Evolutionary conservation across 768 basidiomycete genomes (phyloP).

Genomic region (Jaapia argillacea): DNA sequence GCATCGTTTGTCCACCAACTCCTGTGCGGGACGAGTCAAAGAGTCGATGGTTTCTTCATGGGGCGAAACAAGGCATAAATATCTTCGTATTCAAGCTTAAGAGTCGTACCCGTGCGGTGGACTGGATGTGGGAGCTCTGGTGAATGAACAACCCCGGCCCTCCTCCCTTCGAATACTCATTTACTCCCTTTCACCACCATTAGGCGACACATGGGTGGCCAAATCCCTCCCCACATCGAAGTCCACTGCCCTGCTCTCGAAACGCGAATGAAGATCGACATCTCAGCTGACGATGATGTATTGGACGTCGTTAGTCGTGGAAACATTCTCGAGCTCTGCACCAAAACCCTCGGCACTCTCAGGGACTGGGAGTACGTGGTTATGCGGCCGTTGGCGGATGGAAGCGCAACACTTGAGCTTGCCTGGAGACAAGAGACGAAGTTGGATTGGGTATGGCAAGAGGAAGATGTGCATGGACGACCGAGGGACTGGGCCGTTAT

Average conservation of each 20-base stretch:
- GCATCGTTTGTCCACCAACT: slow-evolving; percentile 55
- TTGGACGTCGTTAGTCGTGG: slow-evolving; percentile 45
- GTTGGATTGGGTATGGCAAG: slow-evolving; percentile 82
- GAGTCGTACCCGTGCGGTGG: slow-evolving; percentile 65
- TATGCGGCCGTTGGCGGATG: slow-evolving; percentile 39
- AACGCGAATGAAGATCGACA: slow-evolving; percentile 57
- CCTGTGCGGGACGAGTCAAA: slow-evolving; percentile 29
- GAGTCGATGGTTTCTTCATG: slow-evolving; percentile 37
- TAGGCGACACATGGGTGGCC: slow-evolving; percentile 67
- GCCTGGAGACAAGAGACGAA: slow-evolving; percentile 69
- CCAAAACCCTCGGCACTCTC: slow-evolving; percentile 40
- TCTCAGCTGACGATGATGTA: slow-evolving; percentile 40
- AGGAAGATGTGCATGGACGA: slow-evolving; percentile 53
- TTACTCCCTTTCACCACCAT: neutral
- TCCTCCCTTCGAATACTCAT: neutral
- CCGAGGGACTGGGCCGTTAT: slow-evolving; percentile 63
- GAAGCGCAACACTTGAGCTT: slow-evolving; percentile 48
- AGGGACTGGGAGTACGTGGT: slow-evolving; percentile 56
- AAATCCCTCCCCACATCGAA: slow-evolving; percentile 59
- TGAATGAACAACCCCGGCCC: slow-evolving; percentile 13
- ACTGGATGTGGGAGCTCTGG: slow-evolving; percentile 92
- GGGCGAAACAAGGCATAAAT: slow-evolving; percentile 58
- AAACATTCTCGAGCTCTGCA: slow-evolving; percentile 56
- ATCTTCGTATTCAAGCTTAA: slow-evolving; percentile 83
- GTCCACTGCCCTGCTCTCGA: slow-evolving; percentile 61